Percentiles rank a stretch among this genome's conserved stretches.
Evolutionary conservation across 371 early-diverging fungal species (phyloP).

Genomic region (Lichtheimia ramosa): DNA sequence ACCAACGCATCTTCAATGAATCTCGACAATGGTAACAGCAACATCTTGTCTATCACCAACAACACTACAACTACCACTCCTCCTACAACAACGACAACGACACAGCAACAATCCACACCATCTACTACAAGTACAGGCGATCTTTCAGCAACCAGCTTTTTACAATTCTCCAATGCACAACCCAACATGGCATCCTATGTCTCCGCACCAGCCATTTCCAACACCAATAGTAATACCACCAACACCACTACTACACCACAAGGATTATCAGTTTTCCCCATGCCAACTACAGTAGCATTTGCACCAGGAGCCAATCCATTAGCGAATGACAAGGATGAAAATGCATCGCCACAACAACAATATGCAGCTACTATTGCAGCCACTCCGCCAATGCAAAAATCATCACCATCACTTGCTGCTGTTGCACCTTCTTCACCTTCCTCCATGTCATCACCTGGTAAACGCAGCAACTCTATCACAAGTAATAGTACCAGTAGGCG

Average conservation of each 20-base stretch:
- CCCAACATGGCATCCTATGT: conserved; percentile 1
- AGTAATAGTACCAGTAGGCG: conserved; percentile 4
- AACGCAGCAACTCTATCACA: neutral
- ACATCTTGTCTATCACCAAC: neutral
- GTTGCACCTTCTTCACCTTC: conserved; percentile 6
- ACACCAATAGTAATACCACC: neutral
- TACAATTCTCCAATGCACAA: conserved; percentile 1
- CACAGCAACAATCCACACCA: conserved; percentile 3
- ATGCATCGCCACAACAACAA: conserved; percentile 3
- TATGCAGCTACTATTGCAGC: neutral
- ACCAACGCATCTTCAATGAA: conserved; percentile 12
- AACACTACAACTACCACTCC: neutral
- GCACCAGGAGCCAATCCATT: conserved; percentile 15
- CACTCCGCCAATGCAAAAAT: neutral
- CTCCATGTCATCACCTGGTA: neutral
- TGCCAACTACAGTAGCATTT: conserved; percentile 13
- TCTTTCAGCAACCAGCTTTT: neutral
- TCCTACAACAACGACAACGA: conserved; percentile 9
- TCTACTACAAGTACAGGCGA: neutral
- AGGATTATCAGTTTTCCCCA: conserved; percentile 9
- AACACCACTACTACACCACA: neutral
- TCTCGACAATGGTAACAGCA: neutral
- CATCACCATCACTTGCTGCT: conserved; percentile 4
- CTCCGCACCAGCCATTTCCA: neutral
- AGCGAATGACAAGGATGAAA: conserved; percentile 10